Conservation (phyloP, 495 filamentous ascomycete species). For the Penicillium cataractarum region DNA sequence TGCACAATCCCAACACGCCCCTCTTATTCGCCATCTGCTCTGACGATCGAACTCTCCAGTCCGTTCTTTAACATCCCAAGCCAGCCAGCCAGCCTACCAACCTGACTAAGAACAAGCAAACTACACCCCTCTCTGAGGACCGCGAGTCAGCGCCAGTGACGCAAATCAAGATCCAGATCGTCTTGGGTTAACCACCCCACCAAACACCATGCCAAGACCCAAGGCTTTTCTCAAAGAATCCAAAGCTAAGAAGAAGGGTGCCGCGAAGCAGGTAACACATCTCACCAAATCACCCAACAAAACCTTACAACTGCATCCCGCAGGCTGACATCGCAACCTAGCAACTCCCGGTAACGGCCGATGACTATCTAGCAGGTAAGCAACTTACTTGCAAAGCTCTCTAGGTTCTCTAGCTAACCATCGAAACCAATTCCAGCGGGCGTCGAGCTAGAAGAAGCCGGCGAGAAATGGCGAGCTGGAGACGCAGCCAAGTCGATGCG, state of each 20-base stretch:
- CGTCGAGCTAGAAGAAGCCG: slow-evolving; percentile 68
- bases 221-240: slow-evolving; percentile 55
- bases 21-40: background rate
- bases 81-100: background rate
- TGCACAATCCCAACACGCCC: background rate
- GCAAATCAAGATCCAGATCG: background rate
- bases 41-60: background rate
- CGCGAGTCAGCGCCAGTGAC: background rate
- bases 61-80: background rate
- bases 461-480: slow-evolving; percentile 74
- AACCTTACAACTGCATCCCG: background rate
- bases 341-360: slow-evolving; percentile 60
- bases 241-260: slow-evolving; percentile 51
- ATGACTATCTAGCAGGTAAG: slow-evolving; percentile 63
- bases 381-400: background rate
- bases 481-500: slow-evolving; percentile 69
- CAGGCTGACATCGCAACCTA: background rate
- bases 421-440: slow-evolving; percentile 46
- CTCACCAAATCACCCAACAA: background rate
- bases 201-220: slow-evolving; percentile 51
- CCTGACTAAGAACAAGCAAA: background rate
- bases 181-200: background rate
- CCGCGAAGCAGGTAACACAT: slow-evolving; percentile 40
- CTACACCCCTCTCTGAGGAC: background rate
- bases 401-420: background rate